Percentiles rank a stretch among this genome's conserved stretches.
These are phyloP conservation scores for Keithomyces neogunnii DNA, from an alignment of 2,329 filamentous ascomycete species.

Conservation along the genomic window DNA sequence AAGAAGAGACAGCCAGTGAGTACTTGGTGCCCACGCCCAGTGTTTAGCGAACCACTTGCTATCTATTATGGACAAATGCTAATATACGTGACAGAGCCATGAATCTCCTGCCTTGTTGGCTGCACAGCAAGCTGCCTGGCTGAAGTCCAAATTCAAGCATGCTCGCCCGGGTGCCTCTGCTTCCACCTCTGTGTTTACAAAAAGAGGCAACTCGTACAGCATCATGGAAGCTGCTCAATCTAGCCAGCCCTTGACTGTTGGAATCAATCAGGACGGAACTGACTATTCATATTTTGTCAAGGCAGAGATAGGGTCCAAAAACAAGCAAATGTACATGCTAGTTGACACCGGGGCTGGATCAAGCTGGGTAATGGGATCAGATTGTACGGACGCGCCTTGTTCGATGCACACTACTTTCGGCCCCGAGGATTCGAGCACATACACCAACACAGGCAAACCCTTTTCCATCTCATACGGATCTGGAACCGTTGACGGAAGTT, in stretches of 20 bases:
- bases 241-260: conserved; percentile 37
- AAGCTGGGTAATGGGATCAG: conserved; percentile 74
- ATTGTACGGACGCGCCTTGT: conserved; percentile 61
- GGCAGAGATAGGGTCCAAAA: conserved; percentile 45
- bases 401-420: conserved; percentile 62
- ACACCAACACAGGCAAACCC: conserved; percentile 39
- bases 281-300: conserved; percentile 59
- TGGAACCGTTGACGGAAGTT: conserved; percentile 59
- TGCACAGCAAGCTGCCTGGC: conserved; percentile 10
- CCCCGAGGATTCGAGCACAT: conserved; percentile 53
- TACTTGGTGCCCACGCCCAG: not conserved
- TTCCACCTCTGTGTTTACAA: conserved; percentile 6
- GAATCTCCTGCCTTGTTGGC: conserved; percentile 4
- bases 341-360: conserved; percentile 61
- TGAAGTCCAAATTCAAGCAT: conserved; percentile 10
- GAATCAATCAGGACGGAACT: conserved; percentile 55
- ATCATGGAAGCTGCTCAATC: conserved; percentile 39
- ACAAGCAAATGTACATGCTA: conserved; percentile 50
- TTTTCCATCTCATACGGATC: conserved; percentile 72
- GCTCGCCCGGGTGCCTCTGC: not conserved
- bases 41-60: conserved; percentile 14
- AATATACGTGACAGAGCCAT: not conserved
- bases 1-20: conserved; percentile 21
- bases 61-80: conserved; percentile 3
- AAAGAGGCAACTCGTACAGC: conserved; percentile 37